phyloP scores from a whole-genome alignment of 116 monocot species.

The Zostera marina region DNA sequence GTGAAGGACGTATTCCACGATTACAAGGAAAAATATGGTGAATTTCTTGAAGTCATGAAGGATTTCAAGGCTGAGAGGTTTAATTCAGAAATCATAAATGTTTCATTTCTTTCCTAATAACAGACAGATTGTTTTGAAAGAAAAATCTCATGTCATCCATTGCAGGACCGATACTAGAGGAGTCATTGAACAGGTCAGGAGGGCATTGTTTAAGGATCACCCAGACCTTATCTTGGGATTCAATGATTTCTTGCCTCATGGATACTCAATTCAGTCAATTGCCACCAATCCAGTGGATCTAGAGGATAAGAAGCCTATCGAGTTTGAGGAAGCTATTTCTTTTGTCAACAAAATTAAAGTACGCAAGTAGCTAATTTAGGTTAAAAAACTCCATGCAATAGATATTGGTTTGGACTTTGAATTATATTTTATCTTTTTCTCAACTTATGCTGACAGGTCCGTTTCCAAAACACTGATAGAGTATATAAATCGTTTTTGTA shows the following conservation, averaged over 20 bases:
- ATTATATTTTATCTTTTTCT: neutral
- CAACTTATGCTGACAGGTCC: slow-evolving; percentile 15
- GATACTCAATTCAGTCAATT: slow-evolving; percentile 76
- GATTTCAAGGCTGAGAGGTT: slow-evolving; percentile 79
- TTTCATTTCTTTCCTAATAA: neutral
- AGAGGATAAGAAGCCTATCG: slow-evolving; percentile 76
- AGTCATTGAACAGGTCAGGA: slow-evolving; percentile 60
- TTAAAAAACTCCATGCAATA: neutral
- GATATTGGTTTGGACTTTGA: no score
- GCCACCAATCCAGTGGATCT: slow-evolving; percentile 17
- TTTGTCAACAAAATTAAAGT: slow-evolving; percentile 89
- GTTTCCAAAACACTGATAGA: slow-evolving; percentile 47
- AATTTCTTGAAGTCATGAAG: slow-evolving; percentile 73
- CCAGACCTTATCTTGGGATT: slow-evolving; percentile 56
- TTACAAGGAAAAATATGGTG: slow-evolving; percentile 48
- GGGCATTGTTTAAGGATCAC: slow-evolving; percentile 57
- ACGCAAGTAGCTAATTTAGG: neutral
- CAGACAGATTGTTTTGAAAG: neutral
- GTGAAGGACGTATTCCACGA: slow-evolving; percentile 62
- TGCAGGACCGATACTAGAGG: slow-evolving; percentile 30
- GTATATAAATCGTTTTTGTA: slow-evolving; percentile 58
- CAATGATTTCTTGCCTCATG: slow-evolving; percentile 70
- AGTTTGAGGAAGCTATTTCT: slow-evolving; percentile 67
- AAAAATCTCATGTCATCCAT: neutral
- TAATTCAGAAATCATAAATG: neutral